Conservation (phyloP, 345 rosid species). For the Salix dunnii region DNA sequence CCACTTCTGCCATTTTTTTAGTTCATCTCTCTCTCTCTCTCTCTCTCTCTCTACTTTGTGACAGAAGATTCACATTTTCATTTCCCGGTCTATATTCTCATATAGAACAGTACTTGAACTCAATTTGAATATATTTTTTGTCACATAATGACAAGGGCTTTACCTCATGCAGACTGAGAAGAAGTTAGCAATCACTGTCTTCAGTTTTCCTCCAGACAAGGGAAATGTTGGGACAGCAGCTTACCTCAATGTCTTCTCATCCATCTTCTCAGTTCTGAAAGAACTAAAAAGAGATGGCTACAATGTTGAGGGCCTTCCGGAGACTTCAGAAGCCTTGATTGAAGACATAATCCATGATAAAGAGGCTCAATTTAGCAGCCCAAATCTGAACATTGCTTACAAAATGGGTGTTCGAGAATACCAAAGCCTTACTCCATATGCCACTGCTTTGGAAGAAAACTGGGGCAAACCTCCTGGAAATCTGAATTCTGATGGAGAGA, state of each 20-base stretch:
- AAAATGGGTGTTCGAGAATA: slow-evolving; percentile 92
- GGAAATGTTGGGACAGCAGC: slow-evolving; percentile 97
- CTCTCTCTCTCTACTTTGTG: background rate
- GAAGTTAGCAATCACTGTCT: slow-evolving; percentile 89
- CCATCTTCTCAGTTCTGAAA: slow-evolving; percentile 81
- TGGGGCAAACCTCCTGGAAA: slow-evolving; percentile 99
- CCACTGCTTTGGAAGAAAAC: slow-evolving; percentile 83
- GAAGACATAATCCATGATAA: slow-evolving; percentile 92
- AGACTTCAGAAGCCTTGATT: slow-evolving; percentile 82
- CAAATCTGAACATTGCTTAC: slow-evolving; percentile 81
- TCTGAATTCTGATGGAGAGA: slow-evolving; percentile 92
- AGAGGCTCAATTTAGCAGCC: slow-evolving; percentile 98
- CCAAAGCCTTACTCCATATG: slow-evolving; percentile 76
- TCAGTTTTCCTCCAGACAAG: slow-evolving; percentile 98
- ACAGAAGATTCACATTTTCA: background rate
- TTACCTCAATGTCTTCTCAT: slow-evolving; percentile 89
- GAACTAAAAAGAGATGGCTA: slow-evolving; percentile 84
- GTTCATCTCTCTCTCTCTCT: background rate
- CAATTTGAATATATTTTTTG: background rate
- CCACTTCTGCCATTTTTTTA: background rate
- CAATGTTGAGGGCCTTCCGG: slow-evolving; percentile 87
- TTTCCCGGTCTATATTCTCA: background rate
- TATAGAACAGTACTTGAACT: background rate
- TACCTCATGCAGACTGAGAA: slow-evolving; percentile 64
- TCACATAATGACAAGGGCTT: slow-evolving; percentile 17